These are phyloP conservation scores for Rhododendron vialii DNA, from an alignment of 148 eudicot genomes.

Conservation along the genomic window DNA sequence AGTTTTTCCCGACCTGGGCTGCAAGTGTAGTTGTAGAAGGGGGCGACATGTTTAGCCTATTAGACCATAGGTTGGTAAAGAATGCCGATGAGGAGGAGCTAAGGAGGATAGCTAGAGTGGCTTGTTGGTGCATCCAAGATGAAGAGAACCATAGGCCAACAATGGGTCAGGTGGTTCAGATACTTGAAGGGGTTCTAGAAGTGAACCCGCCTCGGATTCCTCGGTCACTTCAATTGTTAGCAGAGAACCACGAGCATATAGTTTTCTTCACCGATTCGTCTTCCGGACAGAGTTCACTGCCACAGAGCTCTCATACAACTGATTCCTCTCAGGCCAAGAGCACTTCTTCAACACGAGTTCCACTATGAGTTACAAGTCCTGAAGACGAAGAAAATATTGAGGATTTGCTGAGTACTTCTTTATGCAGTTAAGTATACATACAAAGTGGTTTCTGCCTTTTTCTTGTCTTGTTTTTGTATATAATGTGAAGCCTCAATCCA, in stretches of 20 bases:
- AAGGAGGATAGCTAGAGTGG: conserved; percentile 41
- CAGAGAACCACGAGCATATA: conserved; percentile 34
- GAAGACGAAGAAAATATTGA: neutral
- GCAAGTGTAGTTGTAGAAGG: conserved; percentile 36
- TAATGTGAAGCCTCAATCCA: neutral
- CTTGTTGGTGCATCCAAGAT: conserved; percentile 80
- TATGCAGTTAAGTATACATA: neutral
- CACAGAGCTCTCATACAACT: conserved; percentile 20
- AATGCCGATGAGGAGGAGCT: conserved; percentile 42
- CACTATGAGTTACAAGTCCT: neutral
- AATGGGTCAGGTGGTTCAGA: conserved; percentile 69
- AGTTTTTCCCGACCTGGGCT: conserved; percentile 52
- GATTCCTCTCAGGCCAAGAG: conserved; percentile 14
- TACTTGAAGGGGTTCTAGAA: conserved; percentile 65
- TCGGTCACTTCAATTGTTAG: conserved; percentile 40
- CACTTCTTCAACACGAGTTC: neutral
- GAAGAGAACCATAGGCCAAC: conserved; percentile 55
- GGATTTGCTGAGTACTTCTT: neutral
- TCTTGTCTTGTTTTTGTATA: neutral
- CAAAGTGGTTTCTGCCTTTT: neutral
- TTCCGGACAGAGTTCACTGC: conserved; percentile 35
- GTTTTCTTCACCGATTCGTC: conserved; percentile 58
- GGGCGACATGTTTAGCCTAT: conserved; percentile 40
- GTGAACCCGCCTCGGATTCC: conserved; percentile 60
- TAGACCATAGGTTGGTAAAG: conserved; percentile 40